Percentiles rank a stretch among this genome's conserved stretches.
These are phyloP conservation scores for Hygrophorus pudorinus DNA, from an alignment of 768 basidiomycete species.

Conservation along the genomic window DNA sequence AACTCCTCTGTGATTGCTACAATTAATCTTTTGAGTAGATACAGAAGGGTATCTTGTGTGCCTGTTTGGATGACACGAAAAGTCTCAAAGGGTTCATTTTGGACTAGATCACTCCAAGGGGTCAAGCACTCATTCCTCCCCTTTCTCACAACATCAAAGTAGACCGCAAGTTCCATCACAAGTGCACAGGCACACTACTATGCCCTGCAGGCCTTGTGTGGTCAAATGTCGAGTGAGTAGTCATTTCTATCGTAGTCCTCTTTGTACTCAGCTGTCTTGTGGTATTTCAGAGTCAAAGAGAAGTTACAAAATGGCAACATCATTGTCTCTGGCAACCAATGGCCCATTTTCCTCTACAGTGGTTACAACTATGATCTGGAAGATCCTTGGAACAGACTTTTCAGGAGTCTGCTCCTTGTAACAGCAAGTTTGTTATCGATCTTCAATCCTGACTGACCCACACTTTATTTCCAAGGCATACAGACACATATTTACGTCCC, in stretches of 20 bases:
- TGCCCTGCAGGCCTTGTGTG: constrained; percentile 16
- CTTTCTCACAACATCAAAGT: too few species aligned
- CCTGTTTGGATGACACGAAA: too few species aligned
- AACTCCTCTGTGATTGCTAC: not conserved
- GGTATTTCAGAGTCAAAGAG: not conserved
- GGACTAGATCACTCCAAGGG: too few species aligned
- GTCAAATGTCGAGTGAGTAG: constrained; percentile 11
- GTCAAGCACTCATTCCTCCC: not conserved
- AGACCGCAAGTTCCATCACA: too few species aligned
- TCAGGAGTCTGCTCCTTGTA: not conserved
- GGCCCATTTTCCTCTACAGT: not conserved
- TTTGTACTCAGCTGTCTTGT: not conserved
- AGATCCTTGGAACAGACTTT: not conserved
- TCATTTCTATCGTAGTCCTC: not conserved
- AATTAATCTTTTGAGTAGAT: not conserved
- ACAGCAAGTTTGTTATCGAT: not conserved
- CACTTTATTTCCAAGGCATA: not conserved
- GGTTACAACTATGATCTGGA: too few species aligned
- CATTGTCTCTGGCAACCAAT: not conserved
- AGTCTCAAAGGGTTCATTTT: too few species aligned
- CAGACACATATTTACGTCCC: too few species aligned
- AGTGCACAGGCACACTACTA: constrained; percentile 12
- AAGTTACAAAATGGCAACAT: not conserved
- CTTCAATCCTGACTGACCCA: not conserved
- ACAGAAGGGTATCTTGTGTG: not conserved